A percentile compares a stretch with the other conserved stretches of the same genome.
phyloP scores from a whole-genome alignment of 2,329 filamentous ascomycete species.

The Ceratocystis diversiconidia region DNA sequence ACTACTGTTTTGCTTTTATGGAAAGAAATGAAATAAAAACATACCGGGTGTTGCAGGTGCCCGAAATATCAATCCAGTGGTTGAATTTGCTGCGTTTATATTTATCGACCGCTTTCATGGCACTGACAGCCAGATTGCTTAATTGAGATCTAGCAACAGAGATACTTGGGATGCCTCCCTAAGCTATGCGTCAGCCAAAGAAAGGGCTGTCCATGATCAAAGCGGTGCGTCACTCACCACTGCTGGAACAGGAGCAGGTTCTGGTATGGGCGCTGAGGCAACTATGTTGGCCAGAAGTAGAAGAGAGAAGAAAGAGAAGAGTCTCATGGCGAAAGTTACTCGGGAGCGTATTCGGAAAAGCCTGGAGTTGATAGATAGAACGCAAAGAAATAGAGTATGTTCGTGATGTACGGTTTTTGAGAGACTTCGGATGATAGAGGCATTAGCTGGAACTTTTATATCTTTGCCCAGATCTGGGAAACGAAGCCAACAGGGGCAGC shows the following conservation, averaged over 20 bases:
- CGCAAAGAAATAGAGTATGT: neutral
- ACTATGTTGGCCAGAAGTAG: constrained; percentile 22
- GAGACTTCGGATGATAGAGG: neutral
- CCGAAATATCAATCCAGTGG: constrained; percentile 52
- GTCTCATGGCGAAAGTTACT: constrained; percentile 23
- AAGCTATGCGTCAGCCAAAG: neutral
- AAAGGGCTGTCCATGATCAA: neutral
- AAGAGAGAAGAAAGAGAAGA: constrained; percentile 21
- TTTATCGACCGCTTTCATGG: constrained; percentile 37
- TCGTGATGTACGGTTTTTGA: neutral
- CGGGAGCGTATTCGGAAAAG: neutral
- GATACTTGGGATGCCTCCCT: constrained; percentile 49
- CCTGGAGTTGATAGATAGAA: neutral
- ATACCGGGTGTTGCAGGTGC: constrained; percentile 53
- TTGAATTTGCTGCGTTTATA: constrained; percentile 58
- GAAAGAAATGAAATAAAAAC: constrained; percentile 1
- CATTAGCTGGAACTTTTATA: neutral
- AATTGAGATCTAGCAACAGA: constrained; percentile 45
- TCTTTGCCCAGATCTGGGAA: neutral
- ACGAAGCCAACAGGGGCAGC: neutral
- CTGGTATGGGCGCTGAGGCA: constrained; percentile 22
- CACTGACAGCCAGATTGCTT: constrained; percentile 41
- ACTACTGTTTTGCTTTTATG: too few relatives aligned
- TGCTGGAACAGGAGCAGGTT: constrained; percentile 22
- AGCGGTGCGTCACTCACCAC: neutral